These are phyloP conservation scores for Pontederia paniculata DNA, from an alignment of 176 grass and related monocot species.

Conservation along the genomic window DNA sequence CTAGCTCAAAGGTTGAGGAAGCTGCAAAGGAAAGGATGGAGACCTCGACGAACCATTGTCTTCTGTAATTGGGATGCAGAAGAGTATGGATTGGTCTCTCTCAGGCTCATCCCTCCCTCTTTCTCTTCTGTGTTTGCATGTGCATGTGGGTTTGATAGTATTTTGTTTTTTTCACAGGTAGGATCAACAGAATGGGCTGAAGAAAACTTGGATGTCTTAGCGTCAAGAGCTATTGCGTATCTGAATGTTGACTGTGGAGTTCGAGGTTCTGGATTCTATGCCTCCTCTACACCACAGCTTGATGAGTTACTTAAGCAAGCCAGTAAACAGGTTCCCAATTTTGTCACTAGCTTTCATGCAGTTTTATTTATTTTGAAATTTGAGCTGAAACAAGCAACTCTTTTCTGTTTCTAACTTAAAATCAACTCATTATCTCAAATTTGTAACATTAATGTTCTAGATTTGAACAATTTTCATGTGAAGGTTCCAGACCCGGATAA, in stretches of 20 bases:
- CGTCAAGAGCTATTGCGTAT: slow-evolving; percentile 63
- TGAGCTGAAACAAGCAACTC: no score
- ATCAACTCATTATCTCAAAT: neutral
- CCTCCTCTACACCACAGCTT: slow-evolving; percentile 63
- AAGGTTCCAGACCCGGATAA: slow-evolving; percentile 94
- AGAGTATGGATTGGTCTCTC: slow-evolving; percentile 16
- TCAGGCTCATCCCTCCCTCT: slow-evolving; percentile 17
- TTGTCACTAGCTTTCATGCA: neutral
- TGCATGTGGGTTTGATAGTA: neutral
- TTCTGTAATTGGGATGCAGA: slow-evolving; percentile 92
- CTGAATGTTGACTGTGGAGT: slow-evolving; percentile 63
- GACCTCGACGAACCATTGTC: slow-evolving; percentile 74
- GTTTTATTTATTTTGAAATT: no score
- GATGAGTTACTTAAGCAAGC: slow-evolving; percentile 57
- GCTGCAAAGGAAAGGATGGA: slow-evolving; percentile 78
- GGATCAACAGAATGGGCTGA: slow-evolving; percentile 98
- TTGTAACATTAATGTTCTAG: neutral
- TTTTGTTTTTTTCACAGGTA: slow-evolving; percentile 35
- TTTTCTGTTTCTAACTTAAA: no score
- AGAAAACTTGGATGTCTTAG: slow-evolving; percentile 66
- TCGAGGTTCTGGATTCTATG: slow-evolving; percentile 34
- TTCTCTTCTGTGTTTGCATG: neutral
- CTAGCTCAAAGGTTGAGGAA: slow-evolving; percentile 67
- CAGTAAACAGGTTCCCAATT: slow-evolving; percentile 42
- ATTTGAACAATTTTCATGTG: slow-evolving; percentile 9